Percentiles rank a stretch among this genome's conserved stretches.
These are phyloP conservation scores for Mucor piriformis DNA, from an alignment of 371 early-diverging fungal genomes.

Conservation along the genomic window DNA sequence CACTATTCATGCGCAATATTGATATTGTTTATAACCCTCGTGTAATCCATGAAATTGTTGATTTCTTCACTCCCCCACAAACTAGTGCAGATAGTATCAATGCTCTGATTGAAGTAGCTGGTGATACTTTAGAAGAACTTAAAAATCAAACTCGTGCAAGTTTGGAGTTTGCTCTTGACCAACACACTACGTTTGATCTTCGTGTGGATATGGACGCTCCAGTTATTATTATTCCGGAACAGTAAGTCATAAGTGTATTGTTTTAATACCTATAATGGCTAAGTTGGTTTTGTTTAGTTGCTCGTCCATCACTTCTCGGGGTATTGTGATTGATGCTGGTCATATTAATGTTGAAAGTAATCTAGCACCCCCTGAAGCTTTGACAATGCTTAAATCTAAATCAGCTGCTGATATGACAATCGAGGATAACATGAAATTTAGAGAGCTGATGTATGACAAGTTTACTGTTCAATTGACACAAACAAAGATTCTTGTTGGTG, in stretches of 20 bases:
- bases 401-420: slow-evolving; percentile 62
- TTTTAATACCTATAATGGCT: background rate
- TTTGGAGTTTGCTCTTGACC: slow-evolving; percentile 85
- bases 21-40: slow-evolving; percentile 89
- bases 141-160: slow-evolving; percentile 89
- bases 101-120: slow-evolving; percentile 81
- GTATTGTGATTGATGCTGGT: slow-evolving; percentile 92
- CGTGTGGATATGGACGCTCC: slow-evolving; percentile 97
- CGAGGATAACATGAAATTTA: slow-evolving; percentile 70
- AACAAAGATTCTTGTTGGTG: slow-evolving; percentile 84
- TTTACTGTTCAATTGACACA: slow-evolving; percentile 83
- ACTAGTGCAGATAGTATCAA: slow-evolving; percentile 77
- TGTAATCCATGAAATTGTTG: slow-evolving; percentile 72
- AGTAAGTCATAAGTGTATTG: slow-evolving; percentile 10
- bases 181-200: slow-evolving; percentile 88
- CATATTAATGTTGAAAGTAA: slow-evolving; percentile 88
- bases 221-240: slow-evolving; percentile 92
- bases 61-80: slow-evolving; percentile 87
- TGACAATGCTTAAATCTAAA: slow-evolving; percentile 71
- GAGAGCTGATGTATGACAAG: slow-evolving; percentile 88
- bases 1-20: slow-evolving; percentile 85
- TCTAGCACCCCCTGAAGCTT: slow-evolving; percentile 71
- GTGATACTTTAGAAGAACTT: slow-evolving; percentile 87
- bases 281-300: slow-evolving; percentile 33
- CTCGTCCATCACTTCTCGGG: slow-evolving; percentile 63